These are phyloP conservation scores for Brasenia schreberi DNA, from an alignment of 164 flowering plant species.

Conservation along the genomic window DNA sequence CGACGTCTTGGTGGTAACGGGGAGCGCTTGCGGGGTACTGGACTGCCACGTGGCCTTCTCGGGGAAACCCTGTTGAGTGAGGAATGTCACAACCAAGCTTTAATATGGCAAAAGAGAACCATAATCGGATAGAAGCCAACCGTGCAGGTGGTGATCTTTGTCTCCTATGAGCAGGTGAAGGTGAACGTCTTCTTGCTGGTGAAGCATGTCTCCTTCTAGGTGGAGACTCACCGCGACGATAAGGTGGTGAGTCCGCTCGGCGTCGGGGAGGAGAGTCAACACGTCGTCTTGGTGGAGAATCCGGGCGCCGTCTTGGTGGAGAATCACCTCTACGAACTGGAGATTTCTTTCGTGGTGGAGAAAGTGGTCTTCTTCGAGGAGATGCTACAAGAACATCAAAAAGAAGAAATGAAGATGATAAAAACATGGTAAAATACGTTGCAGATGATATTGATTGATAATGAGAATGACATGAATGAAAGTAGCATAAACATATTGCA, in stretches of 20 bases:
- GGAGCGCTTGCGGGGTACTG: conserved; percentile 62
- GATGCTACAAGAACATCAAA: conserved; percentile 33
- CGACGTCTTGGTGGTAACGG: conserved; percentile 79
- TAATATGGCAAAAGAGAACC: not conserved
- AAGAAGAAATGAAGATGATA: not conserved
- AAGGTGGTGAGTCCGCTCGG: conserved; percentile 28
- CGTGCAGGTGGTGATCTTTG: conserved; percentile 33
- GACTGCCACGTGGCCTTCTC: conserved; percentile 78
- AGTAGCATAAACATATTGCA: not conserved
- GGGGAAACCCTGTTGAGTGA: conserved; percentile 40
- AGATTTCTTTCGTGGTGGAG: conserved; percentile 69
- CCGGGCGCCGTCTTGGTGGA: conserved; percentile 44
- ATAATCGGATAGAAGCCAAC: not conserved
- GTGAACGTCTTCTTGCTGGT: conserved; percentile 79
- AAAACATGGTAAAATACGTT: not conserved
- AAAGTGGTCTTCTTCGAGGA: conserved; percentile 55
- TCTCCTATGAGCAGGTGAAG: conserved; percentile 60
- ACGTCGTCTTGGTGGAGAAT: conserved; percentile 63
- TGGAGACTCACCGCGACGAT: conserved; percentile 64
- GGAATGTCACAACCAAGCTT: not conserved
- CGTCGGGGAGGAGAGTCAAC: conserved; percentile 62
- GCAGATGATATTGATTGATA: no score
- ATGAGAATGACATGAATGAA: no score
- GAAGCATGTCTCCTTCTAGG: conserved; percentile 77
- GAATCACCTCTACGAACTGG: conserved; percentile 72